Evolutionary conservation across 345 rosid genomes (phyloP).

Genomic region (Arabis alpina): DNA sequence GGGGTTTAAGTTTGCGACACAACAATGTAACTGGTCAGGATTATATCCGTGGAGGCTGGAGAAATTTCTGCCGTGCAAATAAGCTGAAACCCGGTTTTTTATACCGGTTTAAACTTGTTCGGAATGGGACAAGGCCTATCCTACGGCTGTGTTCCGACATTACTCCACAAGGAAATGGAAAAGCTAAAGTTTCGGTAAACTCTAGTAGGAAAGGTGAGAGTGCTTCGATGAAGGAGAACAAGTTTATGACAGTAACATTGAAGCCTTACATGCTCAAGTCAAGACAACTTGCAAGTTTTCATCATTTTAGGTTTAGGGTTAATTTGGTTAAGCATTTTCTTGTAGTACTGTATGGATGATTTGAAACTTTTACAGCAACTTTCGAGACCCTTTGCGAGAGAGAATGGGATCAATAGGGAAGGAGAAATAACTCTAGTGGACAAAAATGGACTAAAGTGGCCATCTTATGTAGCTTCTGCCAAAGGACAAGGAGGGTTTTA

Average conservation of each 20-base stretch:
- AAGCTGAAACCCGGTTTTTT: background rate
- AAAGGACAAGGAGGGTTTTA: background rate
- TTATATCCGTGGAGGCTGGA: slow-evolving; percentile 15
- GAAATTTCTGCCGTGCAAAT: slow-evolving; percentile 17
- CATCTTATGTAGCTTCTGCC: background rate
- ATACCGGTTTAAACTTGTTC: slow-evolving; percentile 10
- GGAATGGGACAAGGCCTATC: slow-evolving; percentile 21
- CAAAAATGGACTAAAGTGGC: slow-evolving; percentile 22
- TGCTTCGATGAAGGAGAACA: background rate
- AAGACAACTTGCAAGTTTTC: slow-evolving; percentile 5
- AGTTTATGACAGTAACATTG: background rate
- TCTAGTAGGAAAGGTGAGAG: background rate
- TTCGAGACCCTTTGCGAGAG: background rate
- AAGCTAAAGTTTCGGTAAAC: background rate
- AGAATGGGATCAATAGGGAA: background rate
- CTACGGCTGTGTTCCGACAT: slow-evolving; percentile 4
- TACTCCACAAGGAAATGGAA: slow-evolving; percentile 1
- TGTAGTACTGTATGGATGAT: background rate
- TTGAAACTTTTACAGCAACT: slow-evolving; percentile 16
- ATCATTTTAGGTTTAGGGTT: slow-evolving; percentile 11
- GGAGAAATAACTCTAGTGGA: slow-evolving; percentile 15
- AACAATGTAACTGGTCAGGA: background rate
- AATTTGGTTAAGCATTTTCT: background rate
- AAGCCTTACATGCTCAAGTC: slow-evolving; percentile 19
- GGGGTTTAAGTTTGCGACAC: slow-evolving; percentile 10